A percentile compares a stretch with the other conserved stretches of the same genome.
Conservation (phyloP, 2,329 filamentous ascomycete genomes). For the Calonectria hongkongensis region DNA sequence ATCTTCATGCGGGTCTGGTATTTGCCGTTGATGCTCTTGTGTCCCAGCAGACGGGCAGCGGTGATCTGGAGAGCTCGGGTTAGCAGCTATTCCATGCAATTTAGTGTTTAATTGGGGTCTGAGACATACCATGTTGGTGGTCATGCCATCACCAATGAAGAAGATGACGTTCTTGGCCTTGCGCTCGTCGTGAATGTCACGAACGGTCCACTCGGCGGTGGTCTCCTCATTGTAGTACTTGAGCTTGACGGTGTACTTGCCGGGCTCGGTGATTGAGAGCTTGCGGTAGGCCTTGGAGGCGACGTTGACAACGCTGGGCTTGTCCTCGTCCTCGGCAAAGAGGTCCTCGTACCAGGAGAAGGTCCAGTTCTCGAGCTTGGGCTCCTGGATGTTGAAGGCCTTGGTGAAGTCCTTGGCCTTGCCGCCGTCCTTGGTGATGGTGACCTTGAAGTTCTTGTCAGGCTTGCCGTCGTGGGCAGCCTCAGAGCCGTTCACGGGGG, state of each 20-base stretch:
- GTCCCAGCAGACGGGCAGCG: conserved; percentile 86
- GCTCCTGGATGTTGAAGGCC: conserved; percentile 83
- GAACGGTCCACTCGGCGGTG: conserved; percentile 84
- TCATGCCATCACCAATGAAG: conserved; percentile 86
- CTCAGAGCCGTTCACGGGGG: conserved; percentile 87
- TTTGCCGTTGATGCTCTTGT: conserved; percentile 89
- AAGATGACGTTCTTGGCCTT: conserved; percentile 90
- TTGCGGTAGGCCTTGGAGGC: conserved; percentile 86
- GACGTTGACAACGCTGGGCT: conserved; percentile 85
- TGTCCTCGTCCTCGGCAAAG: conserved; percentile 83
- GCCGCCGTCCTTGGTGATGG: conserved; percentile 79
- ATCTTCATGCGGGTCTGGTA: conserved; percentile 85
- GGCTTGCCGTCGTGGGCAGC: conserved; percentile 81
- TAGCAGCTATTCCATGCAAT: conserved; percentile 16
- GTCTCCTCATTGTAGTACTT: conserved; percentile 85
- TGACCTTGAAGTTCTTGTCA: conserved; percentile 85
- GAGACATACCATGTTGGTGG: conserved; percentile 78
- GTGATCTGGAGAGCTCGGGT: conserved; percentile 69
- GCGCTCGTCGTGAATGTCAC: conserved; percentile 80
- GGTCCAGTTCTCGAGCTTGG: conserved; percentile 85
- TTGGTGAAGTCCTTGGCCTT: conserved; percentile 73
- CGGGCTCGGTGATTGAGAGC: conserved; percentile 85
- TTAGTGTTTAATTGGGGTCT: not conserved
- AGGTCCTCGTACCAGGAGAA: conserved; percentile 92
- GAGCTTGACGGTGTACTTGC: conserved; percentile 85